Evolutionary conservation across 495 filamentous ascomycete genomes (phyloP), one percentile per base, ranked within the genome.

Genomic region (Daldinia loculata): DNA sequence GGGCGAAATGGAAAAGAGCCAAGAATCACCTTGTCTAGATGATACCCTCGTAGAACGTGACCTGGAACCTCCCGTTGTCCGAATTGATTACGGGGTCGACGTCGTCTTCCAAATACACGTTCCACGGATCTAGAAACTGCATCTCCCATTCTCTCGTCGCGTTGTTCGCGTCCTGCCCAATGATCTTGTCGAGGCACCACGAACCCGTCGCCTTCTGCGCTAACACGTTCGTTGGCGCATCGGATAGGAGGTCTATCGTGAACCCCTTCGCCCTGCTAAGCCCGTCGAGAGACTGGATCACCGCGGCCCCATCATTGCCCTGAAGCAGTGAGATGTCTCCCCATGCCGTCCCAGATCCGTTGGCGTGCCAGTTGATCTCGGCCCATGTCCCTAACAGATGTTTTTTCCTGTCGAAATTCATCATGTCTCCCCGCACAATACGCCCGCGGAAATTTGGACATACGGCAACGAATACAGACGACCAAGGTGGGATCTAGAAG

Each of bases 161-260:
- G 38, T 63, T 67, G 19, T 71, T 71, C 22, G 69, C 63, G 8
- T 66, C 69, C 43, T 39, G 14, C 0, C 69, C 69, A 14, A 67
- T 63, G 7, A 71, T 71, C 36, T 67, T 71, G 58, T 71, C 63
- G 8, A 71, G 58, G n/a, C 63, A 71, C 63, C 69, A 71, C 39
- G 69, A 66, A 1, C 69, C 69, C 39, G 63, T 63, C 14, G 57
- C 52, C 53, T 71, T 71, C 52, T 62, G 63, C 19, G 63, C 63
- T 43, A 52, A 63, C 17, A 63, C 58, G 7, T 53, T 29, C 8
- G 29, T 15, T 0, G 69, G 69, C 24, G 69, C 69, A 11, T 63
- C n/a, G 6, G 48, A 59, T 24, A 71, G 15, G 19, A 71, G 57
- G 39, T 71, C 69, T 1, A 39, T 30, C 51, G 59, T 67, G 36